Base-by-base conservation (phyloP, 495 filamentous ascomycete species). In the Neurospora intermedia region DNA sequence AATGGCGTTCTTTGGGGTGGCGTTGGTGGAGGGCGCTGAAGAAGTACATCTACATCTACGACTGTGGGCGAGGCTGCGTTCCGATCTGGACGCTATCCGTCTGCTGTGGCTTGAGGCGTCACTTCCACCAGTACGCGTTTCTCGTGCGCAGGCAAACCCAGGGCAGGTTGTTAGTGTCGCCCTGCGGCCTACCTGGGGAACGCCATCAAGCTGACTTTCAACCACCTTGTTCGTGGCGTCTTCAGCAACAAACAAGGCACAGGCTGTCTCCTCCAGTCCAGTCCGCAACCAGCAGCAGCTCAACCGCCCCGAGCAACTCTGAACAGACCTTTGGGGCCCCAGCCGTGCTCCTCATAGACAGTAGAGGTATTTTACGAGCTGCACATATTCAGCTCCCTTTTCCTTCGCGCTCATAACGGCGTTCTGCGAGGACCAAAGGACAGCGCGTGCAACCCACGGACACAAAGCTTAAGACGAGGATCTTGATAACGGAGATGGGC, bases 211-310 rank as follows among this genome's bases (percentile, higher is more conserved):
- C 43, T 45, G 46, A 23, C 96, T 1, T 93, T 98, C 75, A 99
- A 99, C 81, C 96, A 98, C 78, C 83, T 99, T 48, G 92, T 97
- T 3, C 88, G 96, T 78, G 87, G 88, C 0, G 86, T 86, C 71
- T 93, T 92, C 80, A 90, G 89, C 18, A 90, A 92, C 76, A 89
- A 90, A 79, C 87, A 94, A 73, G 89, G 91, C 8, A 40, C 8
- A 6, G 8, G 43, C 43, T 45, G 15, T 6, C 43, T 45, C 43
- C 43, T 45, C 16, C 43, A n/a, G n/a, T n/a, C n/a, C n/a, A n/a
- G n/a, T n/a, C n/a, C n/a, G n/a, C n/a, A n/a, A 16, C 43, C n/a
- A 7, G 16, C 43, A 16, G 43, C 43, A 16, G 43, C 43, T 45
- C 43, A 45, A 46, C 43, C 6, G 18, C 6, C 18, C 6, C 43